Conservation (phyloP, 176 grass and related monocot species). For the Poa annua region DNA sequence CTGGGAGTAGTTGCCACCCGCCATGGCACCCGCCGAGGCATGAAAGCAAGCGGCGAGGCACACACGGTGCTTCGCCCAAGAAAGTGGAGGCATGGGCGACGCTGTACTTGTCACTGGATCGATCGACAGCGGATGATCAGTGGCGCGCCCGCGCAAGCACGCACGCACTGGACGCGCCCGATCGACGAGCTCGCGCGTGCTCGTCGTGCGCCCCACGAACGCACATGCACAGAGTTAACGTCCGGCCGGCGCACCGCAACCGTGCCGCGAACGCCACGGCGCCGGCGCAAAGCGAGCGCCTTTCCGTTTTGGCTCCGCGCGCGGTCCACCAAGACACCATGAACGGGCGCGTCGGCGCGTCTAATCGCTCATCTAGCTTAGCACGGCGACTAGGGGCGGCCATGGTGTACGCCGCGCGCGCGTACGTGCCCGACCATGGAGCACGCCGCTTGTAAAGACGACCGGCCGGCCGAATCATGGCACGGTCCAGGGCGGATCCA, state of each 20-base stretch:
- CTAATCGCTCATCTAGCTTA: too few species aligned
- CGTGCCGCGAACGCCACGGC: background rate
- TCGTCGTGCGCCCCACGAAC: background rate
- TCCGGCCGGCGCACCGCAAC: too few species aligned
- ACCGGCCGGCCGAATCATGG: background rate
- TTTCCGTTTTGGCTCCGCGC: background rate
- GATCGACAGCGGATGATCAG: background rate
- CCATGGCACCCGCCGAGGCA: slow-evolving; percentile 9
- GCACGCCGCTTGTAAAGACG: slow-evolving; percentile 45
- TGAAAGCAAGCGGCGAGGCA: slow-evolving; percentile 35
- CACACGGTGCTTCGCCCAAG: slow-evolving; percentile 32
- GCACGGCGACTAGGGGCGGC: too few species aligned
- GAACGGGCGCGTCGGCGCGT: too few species aligned
- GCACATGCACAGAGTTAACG: background rate
- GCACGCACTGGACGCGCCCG: background rate
- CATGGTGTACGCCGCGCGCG: too few species aligned
- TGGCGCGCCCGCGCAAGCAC: background rate
- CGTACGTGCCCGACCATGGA: slow-evolving; percentile 27
- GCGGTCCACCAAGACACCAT: too few species aligned
- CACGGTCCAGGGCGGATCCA: too few species aligned
- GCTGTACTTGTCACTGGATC: slow-evolving; percentile 29
- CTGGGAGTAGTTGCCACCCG: too few species aligned
- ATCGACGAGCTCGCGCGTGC: background rate
- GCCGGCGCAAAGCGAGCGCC: background rate
- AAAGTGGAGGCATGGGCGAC: slow-evolving; percentile 64